Conservation (phyloP, 192 early-diverging fungal species). For the Blastocladiella britannica region DNA sequence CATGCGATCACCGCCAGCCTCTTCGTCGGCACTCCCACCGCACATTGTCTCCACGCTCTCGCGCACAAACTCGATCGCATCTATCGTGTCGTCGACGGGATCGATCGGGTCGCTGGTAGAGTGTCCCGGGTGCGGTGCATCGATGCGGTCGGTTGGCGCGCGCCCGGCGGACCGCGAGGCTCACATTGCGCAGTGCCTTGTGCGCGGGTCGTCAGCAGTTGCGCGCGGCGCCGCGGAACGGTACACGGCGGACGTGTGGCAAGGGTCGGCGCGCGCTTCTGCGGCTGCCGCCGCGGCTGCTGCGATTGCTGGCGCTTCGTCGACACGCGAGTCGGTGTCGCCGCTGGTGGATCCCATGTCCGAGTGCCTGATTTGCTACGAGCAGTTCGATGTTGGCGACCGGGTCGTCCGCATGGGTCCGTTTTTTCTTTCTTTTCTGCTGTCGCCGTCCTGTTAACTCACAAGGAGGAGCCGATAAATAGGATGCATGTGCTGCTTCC, state of each 20-base stretch:
- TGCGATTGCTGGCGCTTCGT: neutral
- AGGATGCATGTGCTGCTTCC: neutral
- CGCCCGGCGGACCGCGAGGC: neutral
- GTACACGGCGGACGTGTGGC: neutral
- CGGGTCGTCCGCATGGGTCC: neutral
- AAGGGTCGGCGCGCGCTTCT: neutral
- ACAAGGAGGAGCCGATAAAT: too few relatives aligned
- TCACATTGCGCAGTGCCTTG: neutral
- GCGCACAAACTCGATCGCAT: neutral
- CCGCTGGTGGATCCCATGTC: neutral
- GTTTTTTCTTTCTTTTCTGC: too few relatives aligned
- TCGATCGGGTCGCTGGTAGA: neutral
- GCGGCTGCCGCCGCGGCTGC: neutral
- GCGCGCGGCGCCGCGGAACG: neutral
- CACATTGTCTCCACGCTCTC: neutral
- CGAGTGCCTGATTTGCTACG: neutral
- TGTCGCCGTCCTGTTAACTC: too few relatives aligned
- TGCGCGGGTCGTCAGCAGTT: neutral
- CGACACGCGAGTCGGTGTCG: neutral
- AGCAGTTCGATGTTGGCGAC: neutral
- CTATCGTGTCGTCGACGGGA: too few relatives aligned
- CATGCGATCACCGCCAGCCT: too few relatives aligned
- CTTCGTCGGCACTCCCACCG: neutral
- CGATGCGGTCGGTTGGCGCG: neutral
- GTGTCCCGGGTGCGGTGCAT: neutral